These are phyloP conservation scores for Gonium pectorale DNA, from an alignment of 139 green algal genomes.

Conservation along the genomic window DNA sequence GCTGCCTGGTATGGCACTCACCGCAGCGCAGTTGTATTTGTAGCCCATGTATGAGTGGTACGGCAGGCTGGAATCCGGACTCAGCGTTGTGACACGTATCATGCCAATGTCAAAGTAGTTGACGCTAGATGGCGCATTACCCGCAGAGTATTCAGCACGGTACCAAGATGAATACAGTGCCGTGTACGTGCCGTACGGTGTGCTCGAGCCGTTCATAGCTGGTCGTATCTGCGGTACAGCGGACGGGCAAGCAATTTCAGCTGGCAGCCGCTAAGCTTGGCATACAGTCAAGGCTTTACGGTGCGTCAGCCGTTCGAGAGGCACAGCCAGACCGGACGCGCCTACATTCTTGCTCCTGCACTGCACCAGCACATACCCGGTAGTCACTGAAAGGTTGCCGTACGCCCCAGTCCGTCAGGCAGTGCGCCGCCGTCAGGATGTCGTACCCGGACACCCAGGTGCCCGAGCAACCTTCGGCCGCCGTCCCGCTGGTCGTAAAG, in stretches of 20 bases:
- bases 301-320: too few relatives aligned
- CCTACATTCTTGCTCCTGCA: too few relatives aligned
- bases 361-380: too few relatives aligned
- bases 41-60: constrained; percentile 28
- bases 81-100: background rate
- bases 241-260: background rate
- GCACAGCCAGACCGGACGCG: too few relatives aligned
- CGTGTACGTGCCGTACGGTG: background rate
- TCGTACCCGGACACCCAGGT: constrained; percentile 35
- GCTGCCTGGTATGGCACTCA: too few relatives aligned
- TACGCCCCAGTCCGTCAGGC: background rate
- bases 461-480: background rate
- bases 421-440: constrained; percentile 25
- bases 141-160: background rate
- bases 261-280: too few relatives aligned
- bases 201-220: background rate
- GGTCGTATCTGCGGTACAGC: constrained; percentile 9
- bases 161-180: constrained; percentile 1
- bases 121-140: background rate
- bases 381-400: background rate
- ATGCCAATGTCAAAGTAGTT: constrained; percentile 39
- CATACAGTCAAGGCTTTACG: too few relatives aligned
- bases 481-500: too few relatives aligned
- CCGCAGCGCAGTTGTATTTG: constrained; percentile 30
- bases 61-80: background rate